phyloP scores from a whole-genome alignment of 2,329 filamentous ascomycete genomes.

The Fusarium continuum region DNA sequence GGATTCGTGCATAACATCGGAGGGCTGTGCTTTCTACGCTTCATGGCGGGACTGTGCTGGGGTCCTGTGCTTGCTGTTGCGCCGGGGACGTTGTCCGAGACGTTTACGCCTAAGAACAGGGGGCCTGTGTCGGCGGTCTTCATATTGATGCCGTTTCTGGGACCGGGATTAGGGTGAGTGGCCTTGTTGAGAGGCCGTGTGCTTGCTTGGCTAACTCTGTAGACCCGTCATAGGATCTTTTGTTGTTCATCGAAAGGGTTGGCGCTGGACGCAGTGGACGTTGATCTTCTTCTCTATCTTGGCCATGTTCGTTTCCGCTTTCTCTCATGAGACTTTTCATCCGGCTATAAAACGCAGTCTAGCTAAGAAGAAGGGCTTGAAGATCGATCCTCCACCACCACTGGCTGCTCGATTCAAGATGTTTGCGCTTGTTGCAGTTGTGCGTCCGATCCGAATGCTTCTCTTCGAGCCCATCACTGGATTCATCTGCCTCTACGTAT shows the following conservation, averaged over 20 bases:
- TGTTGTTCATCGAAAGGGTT: conserved; percentile 55
- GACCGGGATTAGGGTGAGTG: conserved; percentile 60
- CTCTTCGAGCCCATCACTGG: conserved; percentile 70
- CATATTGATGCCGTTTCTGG: conserved; percentile 62
- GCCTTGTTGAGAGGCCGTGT: rapidly evolving
- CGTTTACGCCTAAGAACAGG: conserved; percentile 54
- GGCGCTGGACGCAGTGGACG: conserved; percentile 65
- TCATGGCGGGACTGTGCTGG: conserved; percentile 63
- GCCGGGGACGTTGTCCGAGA: conserved; percentile 60
- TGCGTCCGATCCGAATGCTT: conserved; percentile 66
- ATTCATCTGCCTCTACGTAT: conserved; percentile 61
- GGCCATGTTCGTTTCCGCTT: conserved; percentile 48
- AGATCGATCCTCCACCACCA: conserved; percentile 39
- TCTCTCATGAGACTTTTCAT: conserved; percentile 66
- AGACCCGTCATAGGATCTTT: conserved; percentile 61
- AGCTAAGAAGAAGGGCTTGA: conserved; percentile 48
- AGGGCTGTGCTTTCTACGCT: conserved; percentile 62
- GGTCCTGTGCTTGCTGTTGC: conserved; percentile 60
- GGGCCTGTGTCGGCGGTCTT: conserved; percentile 56
- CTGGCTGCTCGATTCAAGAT: conserved; percentile 37
- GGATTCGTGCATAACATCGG: conserved; percentile 61
- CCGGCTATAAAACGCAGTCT: conserved; percentile 56
- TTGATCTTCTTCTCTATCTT: conserved; percentile 57
- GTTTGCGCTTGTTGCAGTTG: conserved; percentile 55
- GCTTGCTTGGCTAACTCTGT: not conserved